Base-by-base conservation (phyloP, 495 filamentous ascomycete genomes). In the Terfezia boudieri region DNA sequence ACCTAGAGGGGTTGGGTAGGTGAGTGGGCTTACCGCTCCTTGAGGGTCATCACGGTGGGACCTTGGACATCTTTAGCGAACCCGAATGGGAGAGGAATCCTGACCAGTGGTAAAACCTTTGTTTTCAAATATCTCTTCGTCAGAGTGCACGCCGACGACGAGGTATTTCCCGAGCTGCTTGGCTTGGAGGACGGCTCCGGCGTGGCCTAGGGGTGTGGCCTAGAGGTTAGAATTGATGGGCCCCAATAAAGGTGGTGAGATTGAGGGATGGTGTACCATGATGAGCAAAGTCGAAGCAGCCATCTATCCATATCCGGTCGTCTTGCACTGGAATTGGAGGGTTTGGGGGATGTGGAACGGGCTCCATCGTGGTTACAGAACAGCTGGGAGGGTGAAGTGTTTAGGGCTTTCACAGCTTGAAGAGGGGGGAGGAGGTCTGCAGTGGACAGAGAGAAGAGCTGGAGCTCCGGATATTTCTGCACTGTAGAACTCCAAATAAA, bases 221-320 rank as follows among this genome's bases (percentile, higher is more conserved):
- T 37, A 6, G 37, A 20, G 12, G 38, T 43, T 35, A 14, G 14
- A 0, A 10, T 32, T 49, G 9, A 6, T 14, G 14, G 43, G 14
- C 14, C 43, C 43, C 43, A 20, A 20, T 32, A 32, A 32, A 7
- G 26, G 26, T 5, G 26, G 26, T 32, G 26, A 32, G 26, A 48
- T 14, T 14, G 36, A 57, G 43, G 36, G 23, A 37, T 23, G 56
- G 26, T 52, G 70, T 57, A 87, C 84, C 90, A 62, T 99, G 90
- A 67, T 99, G 90, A 67, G 82, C 86, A 68, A 99, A 99, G 70
- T 99, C 90, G 69, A 93, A 99, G 70, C 90, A 99, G 53, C 90
- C 90, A 69, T 99, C 90, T 17, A 96, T 81, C 90, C 90, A 99
- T 58, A 96, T 83, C 37, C 85, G 78, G 56, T 81, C 77, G 37